These are phyloP conservation scores for Eucalyptus pumila DNA, from an alignment of 345 rosid genomes.

Conservation along the genomic window DNA sequence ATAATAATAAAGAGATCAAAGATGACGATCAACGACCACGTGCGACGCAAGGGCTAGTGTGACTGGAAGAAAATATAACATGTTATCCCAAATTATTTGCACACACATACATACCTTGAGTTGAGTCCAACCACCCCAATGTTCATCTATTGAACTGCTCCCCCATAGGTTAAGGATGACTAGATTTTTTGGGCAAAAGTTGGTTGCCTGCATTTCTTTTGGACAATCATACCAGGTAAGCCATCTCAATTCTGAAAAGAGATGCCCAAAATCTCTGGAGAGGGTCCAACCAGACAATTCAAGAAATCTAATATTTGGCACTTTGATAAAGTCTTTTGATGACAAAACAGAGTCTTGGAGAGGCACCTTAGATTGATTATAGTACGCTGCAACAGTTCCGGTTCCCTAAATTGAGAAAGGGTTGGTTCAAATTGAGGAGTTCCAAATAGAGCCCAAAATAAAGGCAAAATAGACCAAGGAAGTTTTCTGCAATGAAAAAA, in stretches of 20 bases:
- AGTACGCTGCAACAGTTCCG: too few relatives aligned
- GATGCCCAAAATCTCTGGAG: not conserved
- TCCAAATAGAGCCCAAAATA: not conserved
- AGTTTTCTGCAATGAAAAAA: not conserved
- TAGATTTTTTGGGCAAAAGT: not conserved
- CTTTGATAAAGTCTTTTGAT: too few relatives aligned
- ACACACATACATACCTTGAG: not conserved
- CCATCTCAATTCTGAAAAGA: not conserved
- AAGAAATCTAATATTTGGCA: too few relatives aligned
- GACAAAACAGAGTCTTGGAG: too few relatives aligned
- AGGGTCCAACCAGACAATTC: accelerated
- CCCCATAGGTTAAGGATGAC: accelerated
- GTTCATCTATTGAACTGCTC: accelerated
- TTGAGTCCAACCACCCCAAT: not conserved
- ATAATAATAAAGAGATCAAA: too few relatives aligned
- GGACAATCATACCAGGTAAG: accelerated
- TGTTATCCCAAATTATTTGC: not conserved
- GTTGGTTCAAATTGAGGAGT: not conserved
- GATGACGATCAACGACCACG: accelerated
- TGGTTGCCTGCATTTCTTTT: not conserved
- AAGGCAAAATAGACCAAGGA: not conserved
- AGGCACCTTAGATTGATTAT: accelerated
- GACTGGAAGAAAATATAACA: not conserved
- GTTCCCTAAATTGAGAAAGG: too few relatives aligned
- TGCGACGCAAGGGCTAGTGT: too few relatives aligned